These are phyloP conservation scores for Floccularia luteovirens DNA, from an alignment of 768 basidiomycete genomes.

Conservation along the genomic window DNA sequence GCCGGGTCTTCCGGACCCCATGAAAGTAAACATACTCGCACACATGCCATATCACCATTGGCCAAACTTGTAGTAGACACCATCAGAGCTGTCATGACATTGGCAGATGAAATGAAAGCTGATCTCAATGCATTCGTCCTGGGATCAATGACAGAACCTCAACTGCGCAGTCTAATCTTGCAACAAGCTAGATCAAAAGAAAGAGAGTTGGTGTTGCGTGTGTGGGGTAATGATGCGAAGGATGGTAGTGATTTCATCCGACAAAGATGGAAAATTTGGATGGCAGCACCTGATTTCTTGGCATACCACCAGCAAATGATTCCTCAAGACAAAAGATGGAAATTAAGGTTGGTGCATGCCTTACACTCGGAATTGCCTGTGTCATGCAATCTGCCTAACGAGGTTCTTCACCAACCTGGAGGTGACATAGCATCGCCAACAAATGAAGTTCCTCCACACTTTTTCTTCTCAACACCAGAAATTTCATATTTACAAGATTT, in stretches of 20 bases:
- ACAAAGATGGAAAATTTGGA: slow-evolving; percentile 25
- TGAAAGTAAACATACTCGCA: not conserved
- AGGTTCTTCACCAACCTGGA: not conserved
- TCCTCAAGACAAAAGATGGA: slow-evolving; percentile 28
- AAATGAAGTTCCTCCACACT: slow-evolving; percentile 56
- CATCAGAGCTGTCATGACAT: slow-evolving; percentile 36
- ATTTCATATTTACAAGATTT: slow-evolving; percentile 60
- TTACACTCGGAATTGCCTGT: slow-evolving; percentile 31
- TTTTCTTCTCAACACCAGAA: slow-evolving; percentile 50
- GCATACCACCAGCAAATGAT: not conserved
- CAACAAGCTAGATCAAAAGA: slow-evolving; percentile 50
- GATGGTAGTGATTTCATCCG: slow-evolving; percentile 18
- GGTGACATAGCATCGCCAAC: not conserved
- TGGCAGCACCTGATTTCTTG: slow-evolving; percentile 9
- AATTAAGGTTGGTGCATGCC: slow-evolving; percentile 37
- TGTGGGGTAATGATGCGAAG: slow-evolving; percentile 33
- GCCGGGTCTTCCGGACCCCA: not conserved
- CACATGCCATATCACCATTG: slow-evolving; percentile 17
- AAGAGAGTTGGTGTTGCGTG: slow-evolving; percentile 40
- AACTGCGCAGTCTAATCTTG: slow-evolving; percentile 40
- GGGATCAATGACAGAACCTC: slow-evolving; percentile 58
- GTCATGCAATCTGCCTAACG: slow-evolving; percentile 27
- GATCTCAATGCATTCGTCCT: slow-evolving; percentile 62
- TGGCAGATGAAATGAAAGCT: slow-evolving; percentile 59
- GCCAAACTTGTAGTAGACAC: slow-evolving; percentile 42